A percentile compares a stretch with the other conserved stretches of the same genome.
Evolutionary conservation across 139 green algal species (phyloP).

Genomic region (Spirogloea muscicola): DNA sequence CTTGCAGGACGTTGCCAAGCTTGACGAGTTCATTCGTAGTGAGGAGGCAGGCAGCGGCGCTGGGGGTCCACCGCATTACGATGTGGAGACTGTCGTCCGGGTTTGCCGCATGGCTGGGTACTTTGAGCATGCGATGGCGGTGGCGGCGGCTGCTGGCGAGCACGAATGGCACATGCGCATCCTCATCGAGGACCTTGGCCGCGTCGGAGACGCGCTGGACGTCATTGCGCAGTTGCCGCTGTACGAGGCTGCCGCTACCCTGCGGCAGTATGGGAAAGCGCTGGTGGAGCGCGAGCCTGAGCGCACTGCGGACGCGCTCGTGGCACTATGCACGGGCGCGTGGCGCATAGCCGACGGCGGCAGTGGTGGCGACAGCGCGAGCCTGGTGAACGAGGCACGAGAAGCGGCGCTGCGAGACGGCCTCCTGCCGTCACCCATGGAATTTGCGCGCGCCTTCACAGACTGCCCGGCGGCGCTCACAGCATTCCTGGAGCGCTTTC

Average conservation of each 20-base stretch:
- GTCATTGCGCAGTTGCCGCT: constrained; percentile 60
- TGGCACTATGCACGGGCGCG: constrained; percentile 75
- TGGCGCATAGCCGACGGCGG: neutral
- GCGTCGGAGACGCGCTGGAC: constrained; percentile 71
- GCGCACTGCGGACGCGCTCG: constrained; percentile 75
- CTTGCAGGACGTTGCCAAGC: constrained; percentile 71
- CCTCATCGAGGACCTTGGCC: constrained; percentile 76
- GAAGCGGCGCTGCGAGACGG: neutral
- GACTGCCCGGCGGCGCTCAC: constrained; percentile 27
- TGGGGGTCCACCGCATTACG: constrained; percentile 56
- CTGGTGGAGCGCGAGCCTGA: constrained; percentile 60
- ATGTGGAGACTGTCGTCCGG: constrained; percentile 80
- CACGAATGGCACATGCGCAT: constrained; percentile 71
- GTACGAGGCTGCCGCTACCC: constrained; percentile 45
- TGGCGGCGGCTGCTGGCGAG: constrained; percentile 58
- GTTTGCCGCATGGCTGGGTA: constrained; percentile 82
- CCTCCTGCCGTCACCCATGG: constrained; percentile 59
- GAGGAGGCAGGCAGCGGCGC: neutral
- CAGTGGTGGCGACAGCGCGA: neutral
- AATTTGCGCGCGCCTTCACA: constrained; percentile 42
- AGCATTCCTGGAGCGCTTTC: constrained; percentile 29
- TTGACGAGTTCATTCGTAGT: constrained; percentile 51
- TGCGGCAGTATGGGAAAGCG: constrained; percentile 75
- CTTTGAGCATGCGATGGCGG: constrained; percentile 75
- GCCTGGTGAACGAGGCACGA: neutral